phyloP scores from a whole-genome alignment of 2,329 filamentous ascomycete species.

The Daldinia eschscholtzii region DNA sequence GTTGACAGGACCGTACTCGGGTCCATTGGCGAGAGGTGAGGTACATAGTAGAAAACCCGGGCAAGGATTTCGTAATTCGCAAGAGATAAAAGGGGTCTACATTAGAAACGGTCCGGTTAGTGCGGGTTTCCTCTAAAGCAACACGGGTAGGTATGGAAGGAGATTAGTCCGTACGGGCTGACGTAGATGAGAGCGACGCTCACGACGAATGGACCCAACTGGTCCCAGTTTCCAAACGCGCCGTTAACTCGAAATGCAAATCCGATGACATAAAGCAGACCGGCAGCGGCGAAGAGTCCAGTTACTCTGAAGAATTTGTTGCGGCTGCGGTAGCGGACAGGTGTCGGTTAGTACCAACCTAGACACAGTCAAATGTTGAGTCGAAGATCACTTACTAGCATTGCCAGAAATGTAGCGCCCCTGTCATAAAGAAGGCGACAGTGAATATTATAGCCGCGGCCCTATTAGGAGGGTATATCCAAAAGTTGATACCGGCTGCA shows the following conservation, averaged over 20 bases:
- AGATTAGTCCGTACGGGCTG: slow-evolving; percentile 50
- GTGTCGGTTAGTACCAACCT: background rate
- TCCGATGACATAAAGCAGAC: slow-evolving; percentile 27
- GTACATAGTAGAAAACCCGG: background rate
- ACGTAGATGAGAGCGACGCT: slow-evolving; percentile 36
- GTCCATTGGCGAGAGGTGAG: slow-evolving; percentile 58
- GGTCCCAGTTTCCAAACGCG: slow-evolving; percentile 26
- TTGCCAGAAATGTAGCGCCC: background rate
- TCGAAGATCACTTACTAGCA: background rate
- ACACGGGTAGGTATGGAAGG: slow-evolving; percentile 70
- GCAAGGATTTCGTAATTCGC: background rate
- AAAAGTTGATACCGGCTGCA: background rate
- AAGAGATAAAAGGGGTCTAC: background rate
- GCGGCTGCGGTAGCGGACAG: background rate
- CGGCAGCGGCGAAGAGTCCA: background rate
- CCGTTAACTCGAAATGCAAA: slow-evolving; percentile 25
- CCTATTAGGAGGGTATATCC: background rate
- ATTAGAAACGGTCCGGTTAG: background rate
- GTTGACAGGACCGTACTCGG: slow-evolving; percentile 60
- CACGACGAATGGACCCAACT: slow-evolving; percentile 21
- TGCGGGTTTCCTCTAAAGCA: slow-evolving; percentile 57
- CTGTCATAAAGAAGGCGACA: background rate
- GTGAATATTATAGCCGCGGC: background rate
- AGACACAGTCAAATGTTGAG: background rate
- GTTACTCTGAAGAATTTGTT: slow-evolving; percentile 1